Evolutionary conservation across 805 yeast species (phyloP), one percentile per base, ranked within the genome.

Genomic region (Yamadazyma nakazawae): DNA sequence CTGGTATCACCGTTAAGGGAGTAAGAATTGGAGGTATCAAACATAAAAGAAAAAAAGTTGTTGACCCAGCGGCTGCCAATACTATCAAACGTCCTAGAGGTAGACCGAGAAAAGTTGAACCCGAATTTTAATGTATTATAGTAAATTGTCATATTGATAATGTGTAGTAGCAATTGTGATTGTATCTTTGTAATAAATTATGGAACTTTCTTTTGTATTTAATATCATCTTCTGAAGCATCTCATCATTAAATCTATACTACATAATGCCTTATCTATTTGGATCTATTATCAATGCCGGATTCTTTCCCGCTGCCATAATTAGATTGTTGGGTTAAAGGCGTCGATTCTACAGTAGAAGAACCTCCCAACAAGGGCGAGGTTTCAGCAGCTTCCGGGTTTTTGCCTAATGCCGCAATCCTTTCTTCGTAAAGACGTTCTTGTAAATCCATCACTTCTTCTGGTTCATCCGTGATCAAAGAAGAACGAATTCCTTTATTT

Each of bases 1-100:
- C 74, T 7, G 78, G 75, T 1, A 56, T 70, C 7, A 72, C 76
- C 11, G 71, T 72, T 37, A 69, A 66, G 50, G 76, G 76, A 1
- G 64, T 72, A 28, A 57, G 72, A 40, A 70, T 72, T 5, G 68
- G 63, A 43, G 76, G 76, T 6, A 57, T 62, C 21, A 61, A 58
- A 45, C 56, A 54, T 42, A 57, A 51, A 47, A 40, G 41, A 17
- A 39, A 39, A 34, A 47, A 42, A 30, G 32, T 25, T 2, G 40
- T 38, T 19, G 36, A 48, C 36, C 11, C 37, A 17, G 9, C 42
- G 5, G 28, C 25, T 25, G 9, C 42, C 1, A 40, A 37, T 17
- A 35, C 26, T 13, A 37, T 42, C 11, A 50, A 48, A 30, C 43
- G 51, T 14, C 53, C 52, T 11, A 46, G 56, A 38, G 56, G 56